A percentile compares a stretch with the other conserved stretches of the same genome.
These are phyloP conservation scores for Lachancea cidri DNA, from an alignment of 805 yeast genomes.

Conservation along the genomic window DNA sequence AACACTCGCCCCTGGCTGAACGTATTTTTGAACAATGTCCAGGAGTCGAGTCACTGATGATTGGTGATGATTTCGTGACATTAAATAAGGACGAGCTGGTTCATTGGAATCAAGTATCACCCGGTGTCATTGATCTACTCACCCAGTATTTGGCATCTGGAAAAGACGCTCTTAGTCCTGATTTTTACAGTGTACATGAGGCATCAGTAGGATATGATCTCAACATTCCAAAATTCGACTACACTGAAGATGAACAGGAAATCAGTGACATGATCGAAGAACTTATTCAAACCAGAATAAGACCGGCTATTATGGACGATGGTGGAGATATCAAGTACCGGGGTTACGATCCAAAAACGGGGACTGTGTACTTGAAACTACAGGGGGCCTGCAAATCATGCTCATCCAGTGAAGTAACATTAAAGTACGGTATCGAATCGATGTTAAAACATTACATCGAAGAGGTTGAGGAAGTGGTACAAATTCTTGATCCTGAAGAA, in stretches of 20 bases:
- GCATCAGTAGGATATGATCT: conserved; percentile 36
- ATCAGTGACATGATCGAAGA: conserved; percentile 87
- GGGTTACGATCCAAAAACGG: conserved; percentile 79
- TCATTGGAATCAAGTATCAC: conserved; percentile 69
- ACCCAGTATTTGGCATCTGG: conserved; percentile 29
- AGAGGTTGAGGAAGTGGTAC: conserved; percentile 85
- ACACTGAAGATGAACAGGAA: conserved; percentile 66
- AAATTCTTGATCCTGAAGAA: conserved; percentile 77
- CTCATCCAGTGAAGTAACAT: conserved; percentile 83
- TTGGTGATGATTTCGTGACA: conserved; percentile 70
- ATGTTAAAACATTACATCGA: conserved; percentile 97
- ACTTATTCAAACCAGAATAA: conserved; percentile 84
- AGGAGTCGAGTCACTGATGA: conserved; percentile 60
- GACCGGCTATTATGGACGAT: conserved; percentile 98
- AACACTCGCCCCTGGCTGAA: conserved; percentile 57
- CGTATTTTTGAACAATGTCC: conserved; percentile 47
- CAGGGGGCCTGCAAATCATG: conserved; percentile 97
- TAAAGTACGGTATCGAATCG: conserved; percentile 93
- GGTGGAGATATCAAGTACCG: conserved; percentile 95
- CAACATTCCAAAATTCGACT: conserved; percentile 27
- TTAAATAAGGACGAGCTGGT: conserved; percentile 62
- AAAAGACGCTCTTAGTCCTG: conserved; percentile 20
- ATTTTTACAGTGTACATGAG: conserved; percentile 28
- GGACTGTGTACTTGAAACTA: conserved; percentile 80
- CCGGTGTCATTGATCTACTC: conserved; percentile 44